A percentile compares a stretch with the other conserved stretches of the same genome.
Conservation (phyloP, 352 stramenopile species). For the Phytopythium delawarense region DNA sequence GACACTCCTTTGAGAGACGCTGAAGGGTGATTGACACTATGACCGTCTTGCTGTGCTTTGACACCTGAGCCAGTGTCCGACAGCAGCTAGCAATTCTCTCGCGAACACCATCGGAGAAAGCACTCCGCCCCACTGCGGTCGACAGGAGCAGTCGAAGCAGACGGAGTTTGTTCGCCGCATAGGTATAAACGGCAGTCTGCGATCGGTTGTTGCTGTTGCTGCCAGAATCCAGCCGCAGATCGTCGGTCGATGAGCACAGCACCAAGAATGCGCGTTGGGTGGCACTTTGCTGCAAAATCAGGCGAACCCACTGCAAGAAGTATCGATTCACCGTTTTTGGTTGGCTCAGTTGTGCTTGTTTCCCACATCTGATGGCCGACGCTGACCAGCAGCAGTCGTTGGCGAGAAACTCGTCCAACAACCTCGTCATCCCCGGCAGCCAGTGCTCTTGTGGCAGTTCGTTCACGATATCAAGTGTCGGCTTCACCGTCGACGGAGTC, state of each 20-base stretch:
- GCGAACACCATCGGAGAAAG: background rate
- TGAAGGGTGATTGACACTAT: background rate
- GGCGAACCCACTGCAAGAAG: background rate
- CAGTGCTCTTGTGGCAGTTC: background rate
- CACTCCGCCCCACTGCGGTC: background rate
- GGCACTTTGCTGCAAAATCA: background rate
- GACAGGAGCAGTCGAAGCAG: background rate
- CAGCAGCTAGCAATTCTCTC: background rate
- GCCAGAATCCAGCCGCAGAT: background rate
- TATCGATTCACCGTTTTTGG: background rate
- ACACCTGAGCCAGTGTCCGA: background rate
- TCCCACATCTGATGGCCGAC: background rate
- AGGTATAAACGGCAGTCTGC: background rate
- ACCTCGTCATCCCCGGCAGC: background rate
- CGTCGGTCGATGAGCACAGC: background rate
- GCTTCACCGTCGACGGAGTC: background rate
- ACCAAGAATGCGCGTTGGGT: background rate
- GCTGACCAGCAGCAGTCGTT: background rate
- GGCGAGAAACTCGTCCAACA: background rate
- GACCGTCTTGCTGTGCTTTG: background rate
- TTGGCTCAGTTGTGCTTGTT: background rate
- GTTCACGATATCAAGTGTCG: background rate
- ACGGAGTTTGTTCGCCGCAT: background rate
- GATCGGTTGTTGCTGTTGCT: background rate
- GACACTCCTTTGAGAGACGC: background rate